Evolutionary conservation across 441 rosid species (phyloP).

Genomic region (Arabidopsis lyrata): DNA sequence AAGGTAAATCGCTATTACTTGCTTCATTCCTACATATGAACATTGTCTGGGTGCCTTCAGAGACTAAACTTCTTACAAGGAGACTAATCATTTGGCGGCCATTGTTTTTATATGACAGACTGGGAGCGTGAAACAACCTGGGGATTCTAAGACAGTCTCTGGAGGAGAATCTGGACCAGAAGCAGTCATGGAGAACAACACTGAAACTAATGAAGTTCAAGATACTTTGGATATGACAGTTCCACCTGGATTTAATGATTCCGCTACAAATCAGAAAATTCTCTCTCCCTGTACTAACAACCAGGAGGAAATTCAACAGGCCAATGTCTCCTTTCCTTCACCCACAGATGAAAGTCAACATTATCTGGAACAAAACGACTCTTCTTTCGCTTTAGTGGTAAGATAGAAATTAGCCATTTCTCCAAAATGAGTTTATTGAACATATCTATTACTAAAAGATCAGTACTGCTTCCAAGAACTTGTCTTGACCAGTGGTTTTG

Average conservation of each 20-base stretch:
- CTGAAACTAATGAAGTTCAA: conserved; percentile 40
- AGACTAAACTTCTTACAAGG: conserved; percentile 9
- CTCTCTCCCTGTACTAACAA: conserved; percentile 8
- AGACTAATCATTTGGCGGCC: conserved; percentile 7
- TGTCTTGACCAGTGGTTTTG: conserved; percentile 14
- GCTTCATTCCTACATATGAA: conserved; percentile 23
- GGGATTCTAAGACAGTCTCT: conserved; percentile 35
- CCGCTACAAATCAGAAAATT: conserved; percentile 20
- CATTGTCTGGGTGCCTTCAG: neutral
- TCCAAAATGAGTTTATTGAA: conserved; percentile 1
- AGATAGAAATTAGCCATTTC: neutral
- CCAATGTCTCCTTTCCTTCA: conserved; percentile 19
- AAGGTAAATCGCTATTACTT: conserved; percentile 59
- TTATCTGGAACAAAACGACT: conserved; percentile 26
- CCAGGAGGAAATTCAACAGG: conserved; percentile 41
- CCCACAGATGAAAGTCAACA: conserved; percentile 25
- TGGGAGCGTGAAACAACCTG: conserved; percentile 35
- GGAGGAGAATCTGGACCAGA: conserved; percentile 51
- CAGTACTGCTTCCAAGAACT: neutral
- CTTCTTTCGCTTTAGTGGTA: conserved; percentile 37
- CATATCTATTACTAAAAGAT: neutral
- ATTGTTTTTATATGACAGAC: conserved; percentile 20
- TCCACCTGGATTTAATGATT: conserved; percentile 37
- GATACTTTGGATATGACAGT: conserved; percentile 46
- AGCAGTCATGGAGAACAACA: conserved; percentile 41